Conservation (phyloP, 1,284 basidiomycete species). For the Boletus mariae region DNA sequence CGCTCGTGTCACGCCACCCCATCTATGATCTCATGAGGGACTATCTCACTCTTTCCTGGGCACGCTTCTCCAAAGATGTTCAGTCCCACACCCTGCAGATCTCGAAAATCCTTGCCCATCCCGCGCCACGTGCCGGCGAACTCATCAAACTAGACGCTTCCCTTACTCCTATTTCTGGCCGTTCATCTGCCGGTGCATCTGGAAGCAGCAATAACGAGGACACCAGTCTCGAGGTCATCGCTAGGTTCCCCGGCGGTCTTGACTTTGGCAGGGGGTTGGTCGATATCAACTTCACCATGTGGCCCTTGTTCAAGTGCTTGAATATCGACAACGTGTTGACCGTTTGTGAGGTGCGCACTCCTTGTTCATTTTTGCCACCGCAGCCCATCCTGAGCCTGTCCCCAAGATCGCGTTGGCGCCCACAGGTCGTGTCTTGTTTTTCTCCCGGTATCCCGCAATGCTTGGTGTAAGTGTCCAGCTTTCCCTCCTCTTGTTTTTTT, state of each 20-base stretch:
- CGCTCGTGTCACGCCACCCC: constrained; percentile 84
- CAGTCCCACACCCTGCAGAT: constrained; percentile 84
- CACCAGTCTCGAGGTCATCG: constrained; percentile 76
- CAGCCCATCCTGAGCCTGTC: neutral
- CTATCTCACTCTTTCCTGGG: constrained; percentile 89
- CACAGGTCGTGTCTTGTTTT: constrained; percentile 87
- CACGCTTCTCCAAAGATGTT: constrained; percentile 88
- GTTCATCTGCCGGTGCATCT: constrained; percentile 16
- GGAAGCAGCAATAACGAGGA: constrained; percentile 55
- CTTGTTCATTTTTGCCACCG: neutral
- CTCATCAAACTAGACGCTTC: constrained; percentile 79
- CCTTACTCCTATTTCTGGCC: constrained; percentile 22
- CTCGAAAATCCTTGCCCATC: constrained; percentile 77
- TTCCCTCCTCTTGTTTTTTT: neutral
- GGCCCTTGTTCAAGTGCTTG: constrained; percentile 93
- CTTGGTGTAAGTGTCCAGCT: constrained; percentile 55
- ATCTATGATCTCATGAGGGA: constrained; percentile 93
- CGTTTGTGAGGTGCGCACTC: constrained; percentile 73
- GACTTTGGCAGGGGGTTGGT: constrained; percentile 82
- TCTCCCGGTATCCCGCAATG: constrained; percentile 88
- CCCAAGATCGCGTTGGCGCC: constrained; percentile 82
- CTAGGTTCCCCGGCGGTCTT: constrained; percentile 79
- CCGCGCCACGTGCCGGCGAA: constrained; percentile 84
- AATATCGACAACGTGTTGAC: constrained; percentile 94
- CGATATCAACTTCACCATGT: constrained; percentile 92